Percentiles rank a stretch among this genome's conserved stretches.
phyloP scores from a whole-genome alignment of 345 rosid species.

The Bretschneidera sinensis region DNA sequence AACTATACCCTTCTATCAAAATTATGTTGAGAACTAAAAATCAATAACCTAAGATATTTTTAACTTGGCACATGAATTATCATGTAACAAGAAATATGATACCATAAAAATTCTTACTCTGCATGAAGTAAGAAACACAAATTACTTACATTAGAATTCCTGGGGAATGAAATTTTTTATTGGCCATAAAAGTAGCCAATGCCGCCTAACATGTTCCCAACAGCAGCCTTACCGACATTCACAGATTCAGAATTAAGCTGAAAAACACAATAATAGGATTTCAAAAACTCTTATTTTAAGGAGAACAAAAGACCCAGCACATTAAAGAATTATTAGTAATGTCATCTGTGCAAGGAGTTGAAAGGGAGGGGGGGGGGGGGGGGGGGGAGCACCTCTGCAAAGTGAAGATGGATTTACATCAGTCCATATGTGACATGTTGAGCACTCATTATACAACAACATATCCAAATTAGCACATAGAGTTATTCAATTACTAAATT shows the following conservation, averaged over 20 bases:
- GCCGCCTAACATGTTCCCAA: conserved; percentile 89
- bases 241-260: conserved; percentile 65
- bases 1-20: no score
- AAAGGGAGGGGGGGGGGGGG: no score
- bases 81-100: background rate
- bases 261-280: conserved; percentile 12
- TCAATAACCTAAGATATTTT: background rate
- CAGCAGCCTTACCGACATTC: conserved; percentile 71
- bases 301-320: background rate
- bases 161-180: conserved; percentile 60
- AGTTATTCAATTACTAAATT: no score
- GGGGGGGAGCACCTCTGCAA: no score
- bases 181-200: conserved; percentile 95
- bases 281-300: background rate
- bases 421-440: no score
- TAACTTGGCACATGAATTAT: conserved; percentile 3
- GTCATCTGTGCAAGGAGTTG: no score
- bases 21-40: background rate
- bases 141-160: conserved; percentile 49
- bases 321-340: no score
- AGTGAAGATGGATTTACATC: no score
- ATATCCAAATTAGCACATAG: no score
- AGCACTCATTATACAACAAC: no score
- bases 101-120: background rate
- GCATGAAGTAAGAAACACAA: conserved; percentile 13